phyloP scores from a whole-genome alignment of 257 asterid genomes.

The Solanum ossicruentum region DNA sequence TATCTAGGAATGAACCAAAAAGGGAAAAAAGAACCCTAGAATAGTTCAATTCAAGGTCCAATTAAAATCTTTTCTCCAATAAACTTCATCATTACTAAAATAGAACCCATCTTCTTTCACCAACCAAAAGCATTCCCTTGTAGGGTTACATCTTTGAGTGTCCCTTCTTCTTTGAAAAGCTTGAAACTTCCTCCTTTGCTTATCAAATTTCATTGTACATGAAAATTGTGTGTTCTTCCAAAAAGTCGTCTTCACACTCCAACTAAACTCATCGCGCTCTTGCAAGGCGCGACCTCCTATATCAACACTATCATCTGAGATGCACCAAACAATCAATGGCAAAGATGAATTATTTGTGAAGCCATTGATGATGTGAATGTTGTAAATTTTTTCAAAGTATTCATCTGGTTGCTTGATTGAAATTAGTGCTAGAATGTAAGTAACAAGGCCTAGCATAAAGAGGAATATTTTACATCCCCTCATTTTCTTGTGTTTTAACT shows the following conservation, averaged over 20 bases:
- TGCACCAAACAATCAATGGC: slow-evolving; percentile 41
- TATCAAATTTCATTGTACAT: slow-evolving; percentile 37
- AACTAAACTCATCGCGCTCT: slow-evolving; percentile 41
- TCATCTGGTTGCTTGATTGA: background rate
- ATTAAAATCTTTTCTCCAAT: slow-evolving; percentile 26
- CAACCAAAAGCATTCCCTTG: slow-evolving; percentile 28
- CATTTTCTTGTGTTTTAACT: background rate
- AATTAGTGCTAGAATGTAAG: slow-evolving; percentile 1
- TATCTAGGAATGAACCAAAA: background rate
- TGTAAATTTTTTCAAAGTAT: background rate
- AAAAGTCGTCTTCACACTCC: slow-evolving; percentile 12
- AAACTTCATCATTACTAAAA: slow-evolving; percentile 23
- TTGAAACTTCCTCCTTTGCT: slow-evolving; percentile 15
- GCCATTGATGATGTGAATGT: slow-evolving; percentile 40
- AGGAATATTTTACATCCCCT: slow-evolving; percentile 1
- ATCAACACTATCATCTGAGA: slow-evolving; percentile 3
- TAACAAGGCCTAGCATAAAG: slow-evolving; percentile 4
- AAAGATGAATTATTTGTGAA: slow-evolving; percentile 43
- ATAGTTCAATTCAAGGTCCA: slow-evolving; percentile 2
- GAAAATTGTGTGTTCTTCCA: slow-evolving; percentile 6
- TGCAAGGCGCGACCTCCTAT: slow-evolving; percentile 40
- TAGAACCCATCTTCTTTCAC: slow-evolving; percentile 45
- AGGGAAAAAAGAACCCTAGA: too few species aligned
- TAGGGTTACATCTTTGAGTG: slow-evolving; percentile 13
- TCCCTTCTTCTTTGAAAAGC: slow-evolving; percentile 23